A percentile compares a stretch with the other conserved stretches of the same genome.
Conservation (phyloP, 306 rosid genomes). For the Lathyrus tuberosus region DNA sequence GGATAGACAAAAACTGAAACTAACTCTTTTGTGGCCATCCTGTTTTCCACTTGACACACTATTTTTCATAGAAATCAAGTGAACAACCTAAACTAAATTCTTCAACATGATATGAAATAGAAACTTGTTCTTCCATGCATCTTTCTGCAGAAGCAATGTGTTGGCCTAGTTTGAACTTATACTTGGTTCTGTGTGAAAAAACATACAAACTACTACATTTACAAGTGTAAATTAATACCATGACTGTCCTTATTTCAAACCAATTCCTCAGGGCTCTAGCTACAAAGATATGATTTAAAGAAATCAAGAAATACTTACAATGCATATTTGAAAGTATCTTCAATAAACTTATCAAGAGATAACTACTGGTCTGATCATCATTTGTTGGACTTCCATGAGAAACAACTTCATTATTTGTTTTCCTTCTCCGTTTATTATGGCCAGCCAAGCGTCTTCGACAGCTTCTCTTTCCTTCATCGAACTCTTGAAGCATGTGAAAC, state of each 20-base stretch:
- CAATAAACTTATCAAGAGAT: constrained; percentile 49
- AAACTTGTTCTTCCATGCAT: too few relatives aligned
- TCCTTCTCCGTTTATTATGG: constrained; percentile 58
- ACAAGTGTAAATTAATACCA: constrained; percentile 19
- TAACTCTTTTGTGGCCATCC: too few relatives aligned
- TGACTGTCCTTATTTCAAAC: constrained; percentile 16
- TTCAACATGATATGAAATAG: too few relatives aligned
- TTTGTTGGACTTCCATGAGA: constrained; percentile 44
- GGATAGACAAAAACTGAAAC: too few relatives aligned
- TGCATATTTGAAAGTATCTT: constrained; percentile 52
- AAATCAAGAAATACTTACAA: constrained; percentile 40
- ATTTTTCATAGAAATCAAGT: too few relatives aligned
- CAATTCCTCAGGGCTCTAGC: constrained; percentile 15
- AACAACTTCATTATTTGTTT: constrained; percentile 47
- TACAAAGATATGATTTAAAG: constrained; percentile 8
- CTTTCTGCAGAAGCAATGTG: too few relatives aligned
- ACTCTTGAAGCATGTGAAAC: constrained; percentile 55
- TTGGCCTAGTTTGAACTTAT: neutral
- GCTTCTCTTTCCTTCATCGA: constrained; percentile 62
- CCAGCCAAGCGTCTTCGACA: constrained; percentile 60
- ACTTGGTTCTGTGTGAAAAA: neutral
- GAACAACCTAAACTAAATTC: too few relatives aligned
- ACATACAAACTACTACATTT: constrained; percentile 1
- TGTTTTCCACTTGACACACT: too few relatives aligned
- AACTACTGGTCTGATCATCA: constrained; percentile 55